Percentiles rank a stretch among this genome's conserved stretches.
Evolutionary conservation across 495 filamentous ascomycete species (phyloP).

Genomic region (Podospora appendiculata): DNA sequence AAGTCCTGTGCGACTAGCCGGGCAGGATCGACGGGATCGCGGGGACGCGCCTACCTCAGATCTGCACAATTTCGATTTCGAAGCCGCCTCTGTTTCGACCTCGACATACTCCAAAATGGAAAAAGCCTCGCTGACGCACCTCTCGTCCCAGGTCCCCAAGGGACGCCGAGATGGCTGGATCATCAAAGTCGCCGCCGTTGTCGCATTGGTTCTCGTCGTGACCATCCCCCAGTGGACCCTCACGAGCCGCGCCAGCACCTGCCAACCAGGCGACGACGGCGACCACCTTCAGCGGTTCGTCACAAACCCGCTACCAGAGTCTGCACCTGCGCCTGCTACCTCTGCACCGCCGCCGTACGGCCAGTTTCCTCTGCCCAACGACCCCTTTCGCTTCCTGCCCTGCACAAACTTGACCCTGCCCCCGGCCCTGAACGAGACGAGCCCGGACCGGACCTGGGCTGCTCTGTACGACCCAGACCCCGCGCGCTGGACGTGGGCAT

Average conservation of each 20-base stretch:
- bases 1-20: background rate
- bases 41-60: background rate
- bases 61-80: background rate
- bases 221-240: background rate
- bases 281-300: too few species aligned
- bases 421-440: conserved; percentile 27
- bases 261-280: too few species aligned
- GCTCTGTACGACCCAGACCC: conserved; percentile 34
- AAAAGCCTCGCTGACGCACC: background rate
- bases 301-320: too few species aligned
- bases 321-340: too few species aligned
- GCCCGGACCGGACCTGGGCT: conserved; percentile 26
- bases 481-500: conserved; percentile 32
- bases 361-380: conserved; percentile 26
- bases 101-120: background rate
- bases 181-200: background rate
- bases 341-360: conserved; percentile 29
- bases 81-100: background rate
- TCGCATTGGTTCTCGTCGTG: background rate
- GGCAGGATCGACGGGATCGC: background rate
- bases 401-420: conserved; percentile 31
- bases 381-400: conserved; percentile 35
- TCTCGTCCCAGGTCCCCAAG: background rate
- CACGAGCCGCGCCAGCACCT: background rate
- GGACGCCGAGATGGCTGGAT: background rate